phyloP scores from a whole-genome alignment of 78 protist species.

The Dictyostelium capitatum region DNA sequence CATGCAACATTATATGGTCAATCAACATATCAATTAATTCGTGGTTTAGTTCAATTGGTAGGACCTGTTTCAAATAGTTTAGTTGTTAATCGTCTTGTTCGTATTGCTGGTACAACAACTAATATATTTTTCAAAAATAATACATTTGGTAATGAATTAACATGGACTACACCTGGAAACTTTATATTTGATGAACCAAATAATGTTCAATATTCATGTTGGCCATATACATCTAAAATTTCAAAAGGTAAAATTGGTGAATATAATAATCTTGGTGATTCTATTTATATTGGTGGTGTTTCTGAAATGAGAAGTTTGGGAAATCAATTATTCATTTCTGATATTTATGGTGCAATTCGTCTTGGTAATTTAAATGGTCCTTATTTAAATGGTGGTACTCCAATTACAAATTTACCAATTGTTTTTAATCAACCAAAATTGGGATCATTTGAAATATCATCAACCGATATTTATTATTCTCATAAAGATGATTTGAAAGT shows the following conservation, averaged over 20 bases:
- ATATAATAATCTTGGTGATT: not conserved
- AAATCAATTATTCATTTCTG: not conserved
- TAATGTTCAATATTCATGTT: not conserved
- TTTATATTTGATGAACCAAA: not conserved
- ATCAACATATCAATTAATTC: not conserved
- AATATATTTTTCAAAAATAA: not conserved
- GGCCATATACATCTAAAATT: not conserved
- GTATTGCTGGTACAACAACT: not conserved
- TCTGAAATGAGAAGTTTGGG: not conserved
- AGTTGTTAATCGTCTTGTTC: not conserved
- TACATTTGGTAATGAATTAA: constrained; percentile 5
- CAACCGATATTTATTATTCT: not conserved
- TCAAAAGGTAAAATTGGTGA: not conserved
- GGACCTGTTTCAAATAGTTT: not conserved
- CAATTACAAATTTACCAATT: not conserved
- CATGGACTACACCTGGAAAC: not conserved
- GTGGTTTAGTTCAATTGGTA: not conserved
- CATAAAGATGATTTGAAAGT: not conserved
- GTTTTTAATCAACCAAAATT: not conserved
- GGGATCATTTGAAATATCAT: not conserved
- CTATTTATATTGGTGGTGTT: not conserved
- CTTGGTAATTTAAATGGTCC: not conserved
- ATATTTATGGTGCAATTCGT: not conserved
- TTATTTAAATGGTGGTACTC: not conserved
- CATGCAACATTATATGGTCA: constrained; percentile 5